Evolutionary conservation across 352 stramenopile species (phyloP), one percentile per base, ranked within the genome.

Genomic region (Thraustochytrium sp.): DNA sequence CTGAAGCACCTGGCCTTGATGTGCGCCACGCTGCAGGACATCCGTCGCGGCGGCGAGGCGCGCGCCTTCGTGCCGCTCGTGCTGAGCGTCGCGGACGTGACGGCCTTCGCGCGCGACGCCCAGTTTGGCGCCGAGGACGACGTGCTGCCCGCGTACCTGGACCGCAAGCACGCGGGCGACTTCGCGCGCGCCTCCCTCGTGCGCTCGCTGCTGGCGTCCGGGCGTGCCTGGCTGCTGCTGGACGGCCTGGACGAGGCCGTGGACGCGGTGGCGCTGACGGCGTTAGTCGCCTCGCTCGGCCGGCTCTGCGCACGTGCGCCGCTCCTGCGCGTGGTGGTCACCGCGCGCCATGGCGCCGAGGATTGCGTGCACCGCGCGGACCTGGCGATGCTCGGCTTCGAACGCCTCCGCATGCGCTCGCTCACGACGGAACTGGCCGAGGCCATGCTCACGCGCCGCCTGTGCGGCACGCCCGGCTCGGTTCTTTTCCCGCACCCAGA

Each of bases 1-100:
- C 26, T 80, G 44, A 80, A 80, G 53, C 68, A 80, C 68, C 2
- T 80, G 42, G 68, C 68, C 23, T 42, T 80, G 21, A 42, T 80
- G 8, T 80, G 68, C 68, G 68, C 68, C 8, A 80, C 36, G 13
- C 26, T 13, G 18, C 68, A 80, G 31, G 40, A 51, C 3, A 46
- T 44, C 1, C 9, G 9, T 5, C 62, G 31, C 23, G 31, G 68
- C 9, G n/a, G 16, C 2, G 9, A 46, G 13, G 23, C 8, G 16
- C 13, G 38, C 0, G 53, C 68, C 3, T 80, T 55, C 38, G 68
- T 80, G 23, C 68, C 68, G 9, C 37, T 80, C n/a, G 48, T 80
- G n/a, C 48, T 80, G 21, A 55, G 31, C 49, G 31, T 80, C 5
- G 2, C 48, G 23, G 48, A 68, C 29, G 8, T 80, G 34, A 64